Conservation (phyloP, 441 rosid species). For the Mallotus japonicus region DNA sequence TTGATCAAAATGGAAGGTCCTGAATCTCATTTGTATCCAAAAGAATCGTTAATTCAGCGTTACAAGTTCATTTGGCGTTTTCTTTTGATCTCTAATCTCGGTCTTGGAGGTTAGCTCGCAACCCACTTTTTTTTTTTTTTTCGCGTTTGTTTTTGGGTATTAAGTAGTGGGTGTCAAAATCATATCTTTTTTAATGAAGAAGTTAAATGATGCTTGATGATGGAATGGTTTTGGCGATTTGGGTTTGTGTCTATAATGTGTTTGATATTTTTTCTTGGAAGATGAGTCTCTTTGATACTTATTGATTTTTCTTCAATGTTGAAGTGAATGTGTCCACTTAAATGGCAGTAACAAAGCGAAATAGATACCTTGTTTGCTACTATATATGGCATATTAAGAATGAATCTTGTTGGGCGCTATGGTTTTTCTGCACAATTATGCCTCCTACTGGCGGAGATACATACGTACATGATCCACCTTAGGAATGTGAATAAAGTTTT, state of each 20-base stretch:
- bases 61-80: slow-evolving; percentile 61
- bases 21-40: slow-evolving; percentile 28
- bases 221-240: background rate
- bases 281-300: background rate
- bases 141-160: background rate
- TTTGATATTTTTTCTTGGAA: slow-evolving; percentile 42
- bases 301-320: too few relatives aligned
- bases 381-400: too few relatives aligned
- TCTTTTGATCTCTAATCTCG: slow-evolving; percentile 72
- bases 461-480: background rate
- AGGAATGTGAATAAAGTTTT: background rate
- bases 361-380: too few relatives aligned
- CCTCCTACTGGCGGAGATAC: background rate
- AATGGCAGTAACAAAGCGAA: too few relatives aligned
- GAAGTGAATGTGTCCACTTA: too few relatives aligned
- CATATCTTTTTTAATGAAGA: background rate
- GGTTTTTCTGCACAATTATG: background rate
- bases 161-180: background rate
- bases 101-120: slow-evolving; percentile 57
- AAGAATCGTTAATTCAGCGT: slow-evolving; percentile 38
- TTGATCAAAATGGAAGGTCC: slow-evolving; percentile 39
- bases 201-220: background rate
- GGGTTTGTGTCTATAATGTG: slow-evolving; percentile 27
- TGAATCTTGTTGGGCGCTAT: too few relatives aligned
- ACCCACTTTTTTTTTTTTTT: background rate